Percentiles rank a stretch among this genome's conserved stretches.
Conservation (phyloP, 306 rosid genomes). For the Vigna hirtella region DNA sequence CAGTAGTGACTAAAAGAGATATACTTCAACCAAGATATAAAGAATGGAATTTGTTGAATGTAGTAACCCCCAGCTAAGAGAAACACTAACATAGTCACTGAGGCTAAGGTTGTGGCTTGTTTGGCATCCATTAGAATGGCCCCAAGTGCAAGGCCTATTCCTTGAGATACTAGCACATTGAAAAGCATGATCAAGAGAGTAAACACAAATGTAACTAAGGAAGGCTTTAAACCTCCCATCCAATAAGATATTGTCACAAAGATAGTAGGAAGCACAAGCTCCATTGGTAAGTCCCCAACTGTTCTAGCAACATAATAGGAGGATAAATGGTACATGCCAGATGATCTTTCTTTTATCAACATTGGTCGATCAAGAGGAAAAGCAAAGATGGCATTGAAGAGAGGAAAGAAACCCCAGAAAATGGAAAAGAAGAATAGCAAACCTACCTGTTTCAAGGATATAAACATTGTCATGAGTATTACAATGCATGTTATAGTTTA, state of each 20-base stretch:
- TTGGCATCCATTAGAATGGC: constrained; percentile 78
- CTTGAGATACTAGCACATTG: constrained; percentile 79
- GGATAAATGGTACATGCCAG: constrained; percentile 83
- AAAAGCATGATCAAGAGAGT: constrained; percentile 69
- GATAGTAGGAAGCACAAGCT: constrained; percentile 73
- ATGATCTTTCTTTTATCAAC: constrained; percentile 69
- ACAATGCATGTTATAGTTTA: background rate
- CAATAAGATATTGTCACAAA: constrained; percentile 67
- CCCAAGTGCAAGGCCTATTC: constrained; percentile 83
- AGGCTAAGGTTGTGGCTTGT: constrained; percentile 69
- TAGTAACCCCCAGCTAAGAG: constrained; percentile 77
- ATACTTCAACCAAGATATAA: constrained; percentile 81
- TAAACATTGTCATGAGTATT: constrained; percentile 4
- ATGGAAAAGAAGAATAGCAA: constrained; percentile 81
- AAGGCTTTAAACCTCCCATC: constrained; percentile 83
- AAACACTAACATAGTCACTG: constrained; percentile 73
- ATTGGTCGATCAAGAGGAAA: constrained; percentile 73
- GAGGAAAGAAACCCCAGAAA: constrained; percentile 83
- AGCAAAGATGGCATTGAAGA: constrained; percentile 69
- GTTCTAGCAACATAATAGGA: constrained; percentile 68
- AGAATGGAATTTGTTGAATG: constrained; percentile 66
- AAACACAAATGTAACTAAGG: constrained; percentile 50
- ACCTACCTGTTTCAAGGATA: constrained; percentile 60
- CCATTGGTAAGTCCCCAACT: constrained; percentile 81
- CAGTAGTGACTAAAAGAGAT: constrained; percentile 67